A percentile compares a stretch with the other conserved stretches of the same genome.
These are phyloP conservation scores for Nakazawaea holstii DNA, from an alignment of 805 yeast genomes.

Conservation along the genomic window DNA sequence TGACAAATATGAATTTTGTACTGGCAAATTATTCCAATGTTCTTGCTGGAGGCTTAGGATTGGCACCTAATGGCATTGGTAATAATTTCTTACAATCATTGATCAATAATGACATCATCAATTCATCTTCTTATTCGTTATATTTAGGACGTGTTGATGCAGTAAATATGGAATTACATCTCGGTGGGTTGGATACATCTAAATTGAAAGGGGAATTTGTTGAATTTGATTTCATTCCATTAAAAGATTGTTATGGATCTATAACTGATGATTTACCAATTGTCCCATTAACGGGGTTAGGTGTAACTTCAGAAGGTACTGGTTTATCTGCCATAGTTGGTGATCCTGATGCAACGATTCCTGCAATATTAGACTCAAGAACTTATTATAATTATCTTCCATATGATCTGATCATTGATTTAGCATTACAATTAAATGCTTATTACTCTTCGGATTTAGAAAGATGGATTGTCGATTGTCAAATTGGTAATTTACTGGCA, in stretches of 20 bases:
- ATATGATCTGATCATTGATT: conserved; percentile 44
- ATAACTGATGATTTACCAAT: conserved; percentile 29
- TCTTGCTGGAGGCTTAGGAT: conserved; percentile 39
- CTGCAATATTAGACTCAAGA: conserved; percentile 58
- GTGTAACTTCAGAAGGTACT: conserved; percentile 28
- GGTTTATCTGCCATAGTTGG: conserved; percentile 22
- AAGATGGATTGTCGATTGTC: conserved; percentile 62
- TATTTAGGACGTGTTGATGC: conserved; percentile 27
- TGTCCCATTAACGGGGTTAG: conserved; percentile 39
- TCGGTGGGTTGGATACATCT: conserved; percentile 54
- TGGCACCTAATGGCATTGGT: conserved; percentile 23
- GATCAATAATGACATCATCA: conserved; percentile 23
- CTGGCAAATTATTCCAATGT: conserved; percentile 30
- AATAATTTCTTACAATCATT: conserved; percentile 29
- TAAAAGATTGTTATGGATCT: conserved; percentile 16
- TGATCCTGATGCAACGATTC: conserved; percentile 33
- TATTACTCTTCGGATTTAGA: conserved; percentile 40
- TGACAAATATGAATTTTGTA: conserved; percentile 29
- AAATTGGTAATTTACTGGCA: conserved; percentile 42
- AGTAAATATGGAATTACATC: conserved; percentile 32
- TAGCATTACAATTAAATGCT: conserved; percentile 70
- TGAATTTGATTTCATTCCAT: conserved; percentile 45
- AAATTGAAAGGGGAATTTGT: conserved; percentile 42
- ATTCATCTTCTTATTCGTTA: conserved; percentile 38
- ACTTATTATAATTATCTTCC: conserved; percentile 48